Base-by-base conservation (phyloP, 805 yeast genomes). In the Tetrapisispora phaffii region DNA sequence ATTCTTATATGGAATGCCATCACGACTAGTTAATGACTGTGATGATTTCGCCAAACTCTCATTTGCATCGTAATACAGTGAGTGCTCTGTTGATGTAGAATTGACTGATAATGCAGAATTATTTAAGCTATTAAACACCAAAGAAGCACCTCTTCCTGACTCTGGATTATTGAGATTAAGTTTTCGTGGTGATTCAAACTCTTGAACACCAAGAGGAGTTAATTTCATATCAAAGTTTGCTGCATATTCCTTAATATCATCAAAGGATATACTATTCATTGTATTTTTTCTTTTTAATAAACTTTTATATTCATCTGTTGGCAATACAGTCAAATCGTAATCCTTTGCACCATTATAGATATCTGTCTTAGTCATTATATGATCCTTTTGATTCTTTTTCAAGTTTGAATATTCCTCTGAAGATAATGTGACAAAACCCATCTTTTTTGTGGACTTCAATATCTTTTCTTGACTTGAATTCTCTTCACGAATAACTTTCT, bases 261-360 rank as follows among this genome's bases (percentile, higher is more conserved):
- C 67, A 39, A 59, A 58, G 9, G 62, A 51, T 20, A 59, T 19
- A 37, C 41, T 37, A 37, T 43, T 23, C 5, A 53, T 53, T 19
- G 33, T 33, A 39, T 48, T 50, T 39, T 56, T 59, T 16, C 54
- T 60, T 35, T 58, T 62, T 41, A 70, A 47, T 20, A 73, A 52
- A 1, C 54, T 44, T 39, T 58, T 61, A 50, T 71, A 74, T 45
- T 74, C 78, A 0, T 70, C 75, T 6, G 59, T 50, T 1, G 77
- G 68, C 36, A 75, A 49, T 1, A 75, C 70, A 2, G 71, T 63
- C 41, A 75, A 54, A 8, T 70, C 69, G 50, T 71, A 70, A 15
- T 58, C 58, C 53, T 66, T 69, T 4, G 80, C 65, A 17, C 57
- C 60, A 32, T 59, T 54, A 44, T 62, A 61, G 6, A 67, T 50